phyloP scores from a whole-genome alignment of 106 monocot species.

The Acorus calamus region DNA sequence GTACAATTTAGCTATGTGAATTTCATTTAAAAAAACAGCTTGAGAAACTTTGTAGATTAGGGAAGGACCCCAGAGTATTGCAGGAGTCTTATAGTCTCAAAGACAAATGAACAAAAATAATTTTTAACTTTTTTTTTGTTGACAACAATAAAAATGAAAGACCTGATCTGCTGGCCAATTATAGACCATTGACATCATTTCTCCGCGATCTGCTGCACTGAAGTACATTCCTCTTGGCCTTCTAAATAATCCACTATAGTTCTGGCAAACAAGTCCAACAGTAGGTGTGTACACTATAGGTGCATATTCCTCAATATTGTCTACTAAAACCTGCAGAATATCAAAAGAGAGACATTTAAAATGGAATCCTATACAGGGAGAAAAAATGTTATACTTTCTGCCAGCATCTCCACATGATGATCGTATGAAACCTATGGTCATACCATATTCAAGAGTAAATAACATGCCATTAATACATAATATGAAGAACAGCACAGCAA shows the following conservation, averaged over 20 bases:
- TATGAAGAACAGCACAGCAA: too few species aligned
- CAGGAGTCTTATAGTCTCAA: too few species aligned
- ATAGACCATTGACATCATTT: conserved; percentile 99
- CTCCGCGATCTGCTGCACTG: conserved; percentile 90
- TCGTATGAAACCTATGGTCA: not conserved
- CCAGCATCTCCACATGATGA: too few species aligned
- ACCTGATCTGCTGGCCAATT: conserved; percentile 99
- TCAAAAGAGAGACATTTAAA: conserved; percentile 5
- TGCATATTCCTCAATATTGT: conserved; percentile 91
- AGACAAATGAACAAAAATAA: not conserved
- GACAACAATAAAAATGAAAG: not conserved
- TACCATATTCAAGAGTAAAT: not conserved
- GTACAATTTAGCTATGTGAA: too few species aligned
- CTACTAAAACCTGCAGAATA: conserved; percentile 52
- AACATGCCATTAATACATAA: too few species aligned
- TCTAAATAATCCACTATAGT: conserved; percentile 90
- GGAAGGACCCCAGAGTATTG: too few species aligned
- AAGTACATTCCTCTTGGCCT: conserved; percentile 99
- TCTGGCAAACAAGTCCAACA: conserved; percentile 97
- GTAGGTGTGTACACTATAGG: conserved; percentile 98
- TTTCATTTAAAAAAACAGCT: too few species aligned
- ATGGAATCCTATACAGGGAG: not conserved
- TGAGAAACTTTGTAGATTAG: too few species aligned
- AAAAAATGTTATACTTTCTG: too few species aligned
- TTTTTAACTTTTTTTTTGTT: too few species aligned